Evolutionary conservation across 495 filamentous ascomycete genomes (phyloP).

Genomic region (Hypoxylon crocopeplum): DNA sequence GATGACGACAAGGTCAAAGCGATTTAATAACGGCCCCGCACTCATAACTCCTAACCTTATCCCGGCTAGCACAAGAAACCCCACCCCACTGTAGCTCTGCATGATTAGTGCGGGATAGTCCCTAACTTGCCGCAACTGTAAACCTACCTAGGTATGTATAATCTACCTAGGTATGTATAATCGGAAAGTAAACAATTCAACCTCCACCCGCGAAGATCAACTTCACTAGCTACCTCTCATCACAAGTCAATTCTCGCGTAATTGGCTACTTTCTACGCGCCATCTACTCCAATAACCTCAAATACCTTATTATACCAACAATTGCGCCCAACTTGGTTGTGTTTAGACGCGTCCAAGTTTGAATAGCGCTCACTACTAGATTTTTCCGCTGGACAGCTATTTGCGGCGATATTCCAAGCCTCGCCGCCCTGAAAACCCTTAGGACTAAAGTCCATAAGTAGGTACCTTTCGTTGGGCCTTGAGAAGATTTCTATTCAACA

Average conservation of each 20-base stretch:
- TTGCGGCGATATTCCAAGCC: too few relatives aligned
- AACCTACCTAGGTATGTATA: too few relatives aligned
- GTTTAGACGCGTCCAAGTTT: constrained; percentile 14
- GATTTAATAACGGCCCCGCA: too few relatives aligned
- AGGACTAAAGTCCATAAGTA: too few relatives aligned
- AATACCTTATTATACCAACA: neutral
- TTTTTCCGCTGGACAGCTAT: too few relatives aligned
- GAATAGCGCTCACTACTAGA: neutral
- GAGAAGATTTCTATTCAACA: too few relatives aligned
- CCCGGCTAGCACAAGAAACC: neutral
- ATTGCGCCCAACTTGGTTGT: neutral
- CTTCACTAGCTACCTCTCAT: neutral
- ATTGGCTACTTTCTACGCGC: neutral
- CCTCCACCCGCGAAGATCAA: neutral
- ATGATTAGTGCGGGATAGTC: constrained; percentile 3
- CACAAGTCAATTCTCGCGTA: neutral
- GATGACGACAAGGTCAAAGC: too few relatives aligned
- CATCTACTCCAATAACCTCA: neutral
- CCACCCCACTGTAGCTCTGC: constrained; percentile 3
- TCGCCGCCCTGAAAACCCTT: too few relatives aligned
- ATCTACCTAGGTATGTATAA: too few relatives aligned
- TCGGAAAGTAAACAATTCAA: neutral
- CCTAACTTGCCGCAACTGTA: neutral
- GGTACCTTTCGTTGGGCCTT: too few relatives aligned
- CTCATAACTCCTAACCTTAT: too few relatives aligned